Evolutionary conservation across 2,329 filamentous ascomycete genomes (phyloP).

Genomic region (Drechmeria coniospora): DNA sequence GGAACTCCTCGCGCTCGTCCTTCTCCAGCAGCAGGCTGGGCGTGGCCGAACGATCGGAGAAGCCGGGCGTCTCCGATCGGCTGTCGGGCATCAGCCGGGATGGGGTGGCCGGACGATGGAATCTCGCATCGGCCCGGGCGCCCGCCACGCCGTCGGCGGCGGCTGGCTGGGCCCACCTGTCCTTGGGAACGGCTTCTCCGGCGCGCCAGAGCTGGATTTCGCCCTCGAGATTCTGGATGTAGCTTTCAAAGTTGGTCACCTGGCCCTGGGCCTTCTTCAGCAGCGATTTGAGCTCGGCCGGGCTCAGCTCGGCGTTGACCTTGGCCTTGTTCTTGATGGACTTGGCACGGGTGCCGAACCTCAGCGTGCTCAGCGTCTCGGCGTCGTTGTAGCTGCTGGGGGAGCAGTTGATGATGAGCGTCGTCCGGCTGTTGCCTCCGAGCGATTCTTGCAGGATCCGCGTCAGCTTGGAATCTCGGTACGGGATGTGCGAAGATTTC

Average conservation of each 20-base stretch:
- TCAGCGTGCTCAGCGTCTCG: constrained; percentile 80
- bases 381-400: constrained; percentile 96
- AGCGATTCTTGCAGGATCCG: constrained; percentile 93
- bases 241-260: constrained; percentile 74
- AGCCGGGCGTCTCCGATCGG: constrained; percentile 44
- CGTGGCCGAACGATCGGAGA: constrained; percentile 73
- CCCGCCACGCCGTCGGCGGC: constrained; percentile 28
- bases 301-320: constrained; percentile 95
- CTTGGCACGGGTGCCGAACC: constrained; percentile 93
- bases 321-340: constrained; percentile 99
- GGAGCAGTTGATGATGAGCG: constrained; percentile 97
- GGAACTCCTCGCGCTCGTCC: constrained; percentile 91
- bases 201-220: constrained; percentile 79
- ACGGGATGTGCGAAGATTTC: constrained; percentile 91
- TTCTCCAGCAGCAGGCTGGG: constrained; percentile 83
- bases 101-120: constrained; percentile 36
- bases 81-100: constrained; percentile 37
- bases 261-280: constrained; percentile 87
- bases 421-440: constrained; percentile 96
- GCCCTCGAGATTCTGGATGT: constrained; percentile 67
- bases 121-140: constrained; percentile 26
- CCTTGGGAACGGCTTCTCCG: constrained; percentile 77
- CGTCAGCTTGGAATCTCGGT: constrained; percentile 95
- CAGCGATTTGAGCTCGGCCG: constrained; percentile 81
- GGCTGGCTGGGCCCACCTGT: constrained; percentile 65